Evolutionary conservation across 2,329 filamentous ascomycete genomes (phyloP), one percentile per base, ranked within the genome.

Genomic region (Calonectria leucothoes): DNA sequence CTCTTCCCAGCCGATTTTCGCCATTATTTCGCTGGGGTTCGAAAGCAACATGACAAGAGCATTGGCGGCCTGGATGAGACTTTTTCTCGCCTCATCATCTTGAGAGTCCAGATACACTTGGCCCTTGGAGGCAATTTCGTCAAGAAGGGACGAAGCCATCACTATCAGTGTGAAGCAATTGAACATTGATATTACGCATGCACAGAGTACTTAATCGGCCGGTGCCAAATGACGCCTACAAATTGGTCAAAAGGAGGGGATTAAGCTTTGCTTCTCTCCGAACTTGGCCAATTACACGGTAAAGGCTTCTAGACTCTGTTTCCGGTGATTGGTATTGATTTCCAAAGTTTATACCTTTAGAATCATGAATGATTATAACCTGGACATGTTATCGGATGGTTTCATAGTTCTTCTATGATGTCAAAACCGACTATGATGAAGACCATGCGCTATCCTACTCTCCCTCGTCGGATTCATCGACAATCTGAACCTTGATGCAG

Each of bases 1-100:
- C n/a, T 77, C 76, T 1, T 75, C 73, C 68, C 68, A 74, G 15
- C 74, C 67, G 12, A 77, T 73, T 17, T 74, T 74, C 2, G 70
- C 73, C 33, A 77, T 42, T 10, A 70, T 45, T 39, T 77, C 76
- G 12, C 67, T 67, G 5, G 76, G 74, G 14, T 70, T 77, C 48
- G 73, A 73, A 1, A 78, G 71, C 31, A 67, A 57, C 10, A 59
- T 42, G 2, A 77, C 76, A n/a, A 77, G 61, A 1, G 68, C 65
- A 25, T 35, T 61, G 27, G 73, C 71, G 33, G 71, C 49, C 1
- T 69, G 45, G 33, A 78, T 69, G 29, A 72, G 29, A 17, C 65
- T 67, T 29, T 74, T 61, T 11, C 64, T 64, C 4, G 75, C 63
- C 25, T 15, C 27, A 17, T 76, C 66, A 70, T 73, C 72, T 15